These are phyloP conservation scores for Solanum ossicruentum DNA, from an alignment of 257 asterid species.

Conservation along the genomic window DNA sequence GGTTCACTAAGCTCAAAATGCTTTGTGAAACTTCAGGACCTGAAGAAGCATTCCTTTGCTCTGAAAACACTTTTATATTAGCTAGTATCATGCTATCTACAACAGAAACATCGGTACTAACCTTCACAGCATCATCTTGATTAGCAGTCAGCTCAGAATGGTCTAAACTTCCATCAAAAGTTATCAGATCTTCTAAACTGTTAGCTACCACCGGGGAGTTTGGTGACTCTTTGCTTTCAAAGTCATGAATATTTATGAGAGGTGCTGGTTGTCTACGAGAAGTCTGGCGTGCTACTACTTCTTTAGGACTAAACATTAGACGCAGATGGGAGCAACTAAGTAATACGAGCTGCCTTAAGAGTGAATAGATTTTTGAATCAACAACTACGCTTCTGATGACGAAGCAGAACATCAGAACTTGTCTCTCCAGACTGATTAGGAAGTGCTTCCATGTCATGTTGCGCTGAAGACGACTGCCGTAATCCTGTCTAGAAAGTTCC, in stretches of 20 bases:
- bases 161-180: slow-evolving; percentile 30
- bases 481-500: slow-evolving; percentile 73
- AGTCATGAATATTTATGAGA: slow-evolving; percentile 35
- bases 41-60: slow-evolving; percentile 9
- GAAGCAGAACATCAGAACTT: slow-evolving; percentile 51
- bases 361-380: slow-evolving; percentile 26
- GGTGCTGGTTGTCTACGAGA: slow-evolving; percentile 17
- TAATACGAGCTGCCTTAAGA: slow-evolving; percentile 14
- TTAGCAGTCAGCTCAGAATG: slow-evolving; percentile 1
- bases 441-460: slow-evolving; percentile 64
- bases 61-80: slow-evolving; percentile 30
- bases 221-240: neutral
- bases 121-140: slow-evolving; percentile 9
- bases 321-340: slow-evolving; percentile 35
- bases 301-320: slow-evolving; percentile 35
- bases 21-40: slow-evolving; percentile 2
- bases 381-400: slow-evolving; percentile 75
- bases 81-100: slow-evolving; percentile 48
- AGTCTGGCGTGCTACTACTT: slow-evolving; percentile 14
- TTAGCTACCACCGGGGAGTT: slow-evolving; percentile 4
- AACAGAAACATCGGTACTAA: neutral
- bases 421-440: slow-evolving; percentile 83
- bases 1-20: slow-evolving; percentile 18
- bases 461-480: slow-evolving; percentile 26
- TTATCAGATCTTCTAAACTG: slow-evolving; percentile 41